Evolutionary conservation across 495 filamentous ascomycete genomes (phyloP).

Genomic region (Penicillium fimorum): DNA sequence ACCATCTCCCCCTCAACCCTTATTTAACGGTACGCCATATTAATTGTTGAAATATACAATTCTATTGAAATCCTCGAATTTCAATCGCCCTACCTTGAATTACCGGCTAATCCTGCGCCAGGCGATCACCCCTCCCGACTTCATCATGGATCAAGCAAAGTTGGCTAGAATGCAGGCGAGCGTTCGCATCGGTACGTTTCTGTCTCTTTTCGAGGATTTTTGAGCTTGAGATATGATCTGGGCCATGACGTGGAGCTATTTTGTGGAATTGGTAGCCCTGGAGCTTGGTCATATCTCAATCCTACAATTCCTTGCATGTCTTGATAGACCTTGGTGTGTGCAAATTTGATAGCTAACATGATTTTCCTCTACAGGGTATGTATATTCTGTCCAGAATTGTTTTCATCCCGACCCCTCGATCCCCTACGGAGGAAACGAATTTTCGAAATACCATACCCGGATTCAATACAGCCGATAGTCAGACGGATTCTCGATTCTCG

Average conservation of each 20-base stretch:
- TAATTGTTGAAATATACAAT: background rate
- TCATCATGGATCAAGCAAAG: conserved; percentile 58
- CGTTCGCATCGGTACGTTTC: conserved; percentile 54
- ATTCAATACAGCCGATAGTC: conserved; percentile 2
- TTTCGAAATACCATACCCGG: conserved; percentile 4
- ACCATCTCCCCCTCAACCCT: conserved; percentile 13
- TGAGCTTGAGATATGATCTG: background rate
- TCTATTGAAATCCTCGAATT: conserved; percentile 3
- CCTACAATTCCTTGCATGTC: background rate
- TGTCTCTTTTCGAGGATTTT: conserved; percentile 7
- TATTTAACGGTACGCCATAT: conserved; percentile 14
- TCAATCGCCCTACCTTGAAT: background rate
- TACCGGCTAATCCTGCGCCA: conserved; percentile 22
- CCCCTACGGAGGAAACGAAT: background rate
- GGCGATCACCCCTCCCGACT: conserved; percentile 29
- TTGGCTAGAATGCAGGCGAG: conserved; percentile 56
- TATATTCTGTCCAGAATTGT: conserved; percentile 12
- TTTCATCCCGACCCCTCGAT: conserved; percentile 13
- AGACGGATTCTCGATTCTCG: background rate
- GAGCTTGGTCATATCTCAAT: conserved; percentile 1
- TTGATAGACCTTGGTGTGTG: background rate
- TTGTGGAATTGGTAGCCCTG: background rate
- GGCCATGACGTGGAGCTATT: conserved; percentile 8
- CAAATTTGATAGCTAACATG: conserved; percentile 1
- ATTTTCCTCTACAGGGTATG: conserved; percentile 32